Percentiles rank a stretch among this genome's conserved stretches.
These are phyloP conservation scores for Crataegus laevigata DNA, from an alignment of 306 rosid species.

Conservation along the genomic window DNA sequence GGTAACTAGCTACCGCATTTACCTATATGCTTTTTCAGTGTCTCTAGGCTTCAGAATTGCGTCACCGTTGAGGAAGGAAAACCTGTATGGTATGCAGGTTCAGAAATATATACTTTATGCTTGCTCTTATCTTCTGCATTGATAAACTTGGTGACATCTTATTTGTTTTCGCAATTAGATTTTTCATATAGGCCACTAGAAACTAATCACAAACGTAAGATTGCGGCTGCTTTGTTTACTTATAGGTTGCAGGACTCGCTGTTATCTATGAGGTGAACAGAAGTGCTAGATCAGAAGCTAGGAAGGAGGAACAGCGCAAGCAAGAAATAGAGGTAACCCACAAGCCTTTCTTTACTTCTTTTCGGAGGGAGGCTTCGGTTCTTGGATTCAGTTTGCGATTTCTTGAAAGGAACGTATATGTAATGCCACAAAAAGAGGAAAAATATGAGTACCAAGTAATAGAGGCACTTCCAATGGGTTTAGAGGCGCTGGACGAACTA, in stretches of 20 bases:
- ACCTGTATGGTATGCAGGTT: too few species aligned
- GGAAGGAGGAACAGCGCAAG: slow-evolving; percentile 4
- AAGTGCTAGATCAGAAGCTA: slow-evolving; percentile 3
- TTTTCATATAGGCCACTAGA: not conserved
- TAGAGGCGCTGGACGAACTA: too few species aligned
- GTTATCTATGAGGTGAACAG: slow-evolving; percentile 5
- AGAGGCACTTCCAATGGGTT: too few species aligned
- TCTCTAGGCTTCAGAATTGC: not conserved
- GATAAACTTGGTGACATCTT: not conserved
- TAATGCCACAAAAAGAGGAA: too few species aligned
- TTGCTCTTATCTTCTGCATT: not conserved
- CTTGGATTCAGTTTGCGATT: too few species aligned
- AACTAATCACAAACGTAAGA: not conserved
- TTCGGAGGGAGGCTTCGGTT: too few species aligned
- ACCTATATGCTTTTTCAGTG: not conserved
- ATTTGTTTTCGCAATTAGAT: not conserved
- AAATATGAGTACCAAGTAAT: too few species aligned
- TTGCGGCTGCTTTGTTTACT: not conserved
- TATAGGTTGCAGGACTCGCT: slow-evolving; percentile 8
- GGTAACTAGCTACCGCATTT: not conserved
- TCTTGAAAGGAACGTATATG: too few species aligned
- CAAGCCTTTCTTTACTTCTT: too few species aligned
- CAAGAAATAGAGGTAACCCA: not conserved
- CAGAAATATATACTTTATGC: not conserved
- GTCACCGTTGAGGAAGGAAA: not conserved